phyloP scores from a whole-genome alignment of 345 rosid species.

The Eutrema heterophyllum region DNA sequence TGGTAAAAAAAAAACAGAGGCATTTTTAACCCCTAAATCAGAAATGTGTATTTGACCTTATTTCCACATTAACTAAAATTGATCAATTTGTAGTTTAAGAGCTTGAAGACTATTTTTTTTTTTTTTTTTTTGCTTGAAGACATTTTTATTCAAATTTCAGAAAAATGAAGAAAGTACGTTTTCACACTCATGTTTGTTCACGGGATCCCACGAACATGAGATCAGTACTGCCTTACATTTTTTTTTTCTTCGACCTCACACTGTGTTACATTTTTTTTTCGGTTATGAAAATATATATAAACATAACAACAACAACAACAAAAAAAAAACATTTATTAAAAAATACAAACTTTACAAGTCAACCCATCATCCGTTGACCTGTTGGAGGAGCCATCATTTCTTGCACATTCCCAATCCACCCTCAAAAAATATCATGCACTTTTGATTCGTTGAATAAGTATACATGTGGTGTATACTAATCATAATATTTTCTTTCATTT shows the following conservation, averaged over 20 bases:
- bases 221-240: too few relatives aligned
- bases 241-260: too few relatives aligned
- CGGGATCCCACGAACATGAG: background rate
- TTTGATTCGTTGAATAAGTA: background rate
- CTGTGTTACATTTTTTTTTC: too few relatives aligned
- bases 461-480: background rate
- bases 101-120: background rate
- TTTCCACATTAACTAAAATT: too few relatives aligned
- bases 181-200: background rate
- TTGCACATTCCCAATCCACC: constrained; percentile 21
- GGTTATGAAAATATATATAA: too few relatives aligned
- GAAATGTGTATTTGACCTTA: background rate
- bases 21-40: background rate
- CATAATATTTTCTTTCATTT: background rate
- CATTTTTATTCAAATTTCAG: too few relatives aligned
- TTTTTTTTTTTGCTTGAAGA: too few relatives aligned
- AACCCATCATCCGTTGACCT: constrained; percentile 30
- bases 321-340: too few relatives aligned
- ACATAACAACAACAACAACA: too few relatives aligned
- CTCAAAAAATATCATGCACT: too few relatives aligned
- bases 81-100: background rate
- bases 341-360: background rate
- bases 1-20: background rate
- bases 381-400: constrained; percentile 27
- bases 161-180: too few relatives aligned